Base-by-base conservation (phyloP, 2,329 filamentous ascomycete species). In the Huntiella savannae region DNA sequence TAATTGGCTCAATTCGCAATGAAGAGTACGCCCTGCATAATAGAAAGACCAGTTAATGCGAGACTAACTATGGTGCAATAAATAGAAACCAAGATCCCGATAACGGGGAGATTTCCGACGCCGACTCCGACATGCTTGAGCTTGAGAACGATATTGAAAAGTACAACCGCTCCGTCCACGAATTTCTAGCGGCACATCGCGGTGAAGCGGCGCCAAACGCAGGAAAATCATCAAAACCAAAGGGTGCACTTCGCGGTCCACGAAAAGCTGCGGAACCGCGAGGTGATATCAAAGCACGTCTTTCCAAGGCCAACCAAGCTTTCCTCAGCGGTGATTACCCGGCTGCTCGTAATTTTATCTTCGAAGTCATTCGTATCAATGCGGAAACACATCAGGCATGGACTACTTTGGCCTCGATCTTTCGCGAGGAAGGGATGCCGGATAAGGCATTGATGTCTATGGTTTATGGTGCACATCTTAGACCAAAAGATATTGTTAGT, bases 331-430 rank as follows among this genome's bases (percentile, higher is more conserved):
- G 70, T 19, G 67, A 78, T 15, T 76, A 78, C 51, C 67, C 73
- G 4, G 63, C 68, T 36, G 77, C 80, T 4, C 62, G 75, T 33
- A 67, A 69, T 12, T 63, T 72, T 16, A 69, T 75, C 6, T 67
- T 70, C 36, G 75, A 80, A 54, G 71, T 79, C 48, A 77, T 81
- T 54, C 69, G 75, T 43, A 76, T 80, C 56, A 80, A 81, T 51
- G 74, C 73, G 15, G 75, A 79, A 56, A 79, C 74, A 1, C 68
- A 76, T 51, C 69, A 74, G 52, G 77, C 77, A 17, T 81, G 76
- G 76, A 71, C 67, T 11, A 63, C 77, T 10, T 58, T 81, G 40
- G 68, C 73, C 0, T 70, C 73, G 3, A 72, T 79, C 45, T 74
- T 75, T 53, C 64, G 71, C 49, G 75, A 79, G 55, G 66, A 71